Evolutionary conservation across 495 filamentous ascomycete genomes (phyloP).

Genomic region (Wilcoxina mikolae): DNA sequence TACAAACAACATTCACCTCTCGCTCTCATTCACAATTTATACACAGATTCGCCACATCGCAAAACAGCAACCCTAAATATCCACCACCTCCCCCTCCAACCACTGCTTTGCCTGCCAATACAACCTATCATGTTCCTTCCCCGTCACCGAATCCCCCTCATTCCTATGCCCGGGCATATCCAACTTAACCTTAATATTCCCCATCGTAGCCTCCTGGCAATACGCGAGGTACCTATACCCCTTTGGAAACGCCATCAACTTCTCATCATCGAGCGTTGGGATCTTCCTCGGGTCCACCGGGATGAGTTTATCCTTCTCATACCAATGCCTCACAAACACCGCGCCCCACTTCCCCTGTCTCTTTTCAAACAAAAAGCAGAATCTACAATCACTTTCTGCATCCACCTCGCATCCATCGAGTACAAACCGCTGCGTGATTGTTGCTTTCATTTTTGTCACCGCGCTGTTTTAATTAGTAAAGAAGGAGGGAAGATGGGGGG

Average conservation of each 20-base stretch:
- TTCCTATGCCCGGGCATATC: conserved; percentile 38
- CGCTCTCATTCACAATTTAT: not conserved
- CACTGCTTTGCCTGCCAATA: conserved; percentile 36
- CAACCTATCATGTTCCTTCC: conserved; percentile 36
- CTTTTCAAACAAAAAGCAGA: conserved; percentile 47
- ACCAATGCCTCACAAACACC: conserved; percentile 48
- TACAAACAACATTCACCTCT: not conserved
- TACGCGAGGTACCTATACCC: conserved; percentile 46
- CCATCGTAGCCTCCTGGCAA: conserved; percentile 37
- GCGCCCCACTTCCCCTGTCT: conserved; percentile 39
- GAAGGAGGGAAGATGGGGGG: not conserved
- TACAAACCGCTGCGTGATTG: conserved; percentile 50
- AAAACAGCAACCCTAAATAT: conserved; percentile 23
- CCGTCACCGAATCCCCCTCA: conserved; percentile 31
- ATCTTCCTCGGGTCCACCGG: conserved; percentile 39
- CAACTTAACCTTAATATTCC: conserved; percentile 30
- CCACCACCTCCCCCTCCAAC: conserved; percentile 35
- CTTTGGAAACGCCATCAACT: conserved; percentile 37
- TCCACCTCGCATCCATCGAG: conserved; percentile 39
- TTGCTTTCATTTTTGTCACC: conserved; percentile 58
- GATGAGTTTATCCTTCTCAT: conserved; percentile 54
- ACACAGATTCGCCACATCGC: not conserved
- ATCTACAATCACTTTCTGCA: conserved; percentile 48
- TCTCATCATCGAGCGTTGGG: conserved; percentile 36
- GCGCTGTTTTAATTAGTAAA: conserved; percentile 29